These are phyloP conservation scores for Candida glucosophila DNA, from an alignment of 1,139 yeast genomes.

Conservation along the genomic window DNA sequence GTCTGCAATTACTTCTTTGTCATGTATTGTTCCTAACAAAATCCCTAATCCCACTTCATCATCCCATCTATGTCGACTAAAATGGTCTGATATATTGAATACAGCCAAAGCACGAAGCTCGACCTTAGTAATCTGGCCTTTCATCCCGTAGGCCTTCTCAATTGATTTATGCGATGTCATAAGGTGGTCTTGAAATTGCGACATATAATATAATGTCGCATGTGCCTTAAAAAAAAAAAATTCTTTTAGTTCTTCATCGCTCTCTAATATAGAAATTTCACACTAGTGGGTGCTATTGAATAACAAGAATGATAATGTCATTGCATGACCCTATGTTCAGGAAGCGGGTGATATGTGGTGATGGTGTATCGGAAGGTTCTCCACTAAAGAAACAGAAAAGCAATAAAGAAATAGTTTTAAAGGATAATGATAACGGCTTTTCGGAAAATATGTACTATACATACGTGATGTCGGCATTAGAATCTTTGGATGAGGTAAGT, in stretches of 20 bases:
- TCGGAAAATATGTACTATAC: slow-evolving; percentile 54
- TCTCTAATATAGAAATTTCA: slow-evolving; percentile 1
- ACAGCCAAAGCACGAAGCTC: slow-evolving; percentile 21
- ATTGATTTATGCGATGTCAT: no score
- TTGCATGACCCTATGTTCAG: slow-evolving; percentile 21
- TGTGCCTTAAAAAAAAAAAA: slow-evolving; percentile 1
- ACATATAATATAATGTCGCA: no score
- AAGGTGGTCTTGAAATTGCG: no score
- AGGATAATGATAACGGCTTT: slow-evolving; percentile 13
- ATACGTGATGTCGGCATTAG: slow-evolving; percentile 61
- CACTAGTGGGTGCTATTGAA: no score
- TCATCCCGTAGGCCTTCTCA: no score
- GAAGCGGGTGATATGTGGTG: slow-evolving; percentile 13
- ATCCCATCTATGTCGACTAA: slow-evolving; percentile 11
- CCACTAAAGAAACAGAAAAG: no score
- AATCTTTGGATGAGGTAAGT: slow-evolving; percentile 56
- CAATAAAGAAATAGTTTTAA: slow-evolving; percentile 3
- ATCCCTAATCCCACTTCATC: slow-evolving; percentile 15
- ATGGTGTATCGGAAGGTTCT: slow-evolving; percentile 4
- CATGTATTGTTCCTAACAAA: slow-evolving; percentile 15
- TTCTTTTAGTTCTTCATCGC: slow-evolving; percentile 1
- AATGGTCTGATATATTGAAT: slow-evolving; percentile 20
- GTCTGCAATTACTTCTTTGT: slow-evolving; percentile 10
- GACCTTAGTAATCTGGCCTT: slow-evolving; percentile 6
- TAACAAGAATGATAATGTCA: slow-evolving; percentile 18